Conservation (phyloP, 2,329 filamentous ascomycete genomes). For the Curvularia lunata region DNA sequence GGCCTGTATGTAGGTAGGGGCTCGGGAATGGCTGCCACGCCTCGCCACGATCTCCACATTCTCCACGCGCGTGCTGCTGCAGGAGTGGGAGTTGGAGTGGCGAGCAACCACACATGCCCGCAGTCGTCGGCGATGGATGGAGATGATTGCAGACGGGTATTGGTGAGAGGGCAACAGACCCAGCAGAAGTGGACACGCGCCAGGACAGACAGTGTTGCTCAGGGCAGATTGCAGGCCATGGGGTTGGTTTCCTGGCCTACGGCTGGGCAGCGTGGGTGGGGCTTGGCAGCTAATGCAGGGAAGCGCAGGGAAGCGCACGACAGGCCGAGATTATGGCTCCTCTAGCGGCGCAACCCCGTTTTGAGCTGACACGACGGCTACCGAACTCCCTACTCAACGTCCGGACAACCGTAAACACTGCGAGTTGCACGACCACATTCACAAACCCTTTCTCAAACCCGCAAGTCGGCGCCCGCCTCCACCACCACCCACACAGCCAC, state of each 20-base stretch:
- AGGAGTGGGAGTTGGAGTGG: background rate
- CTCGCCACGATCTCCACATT: slow-evolving; percentile 6
- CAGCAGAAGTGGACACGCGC: background rate
- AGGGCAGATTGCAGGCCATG: slow-evolving; percentile 7
- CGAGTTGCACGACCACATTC: slow-evolving; percentile 11
- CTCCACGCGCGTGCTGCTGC: background rate
- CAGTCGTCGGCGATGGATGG: background rate
- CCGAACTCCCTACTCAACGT: slow-evolving; percentile 11
- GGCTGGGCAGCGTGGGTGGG: slow-evolving; percentile 14
- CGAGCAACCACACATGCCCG: background rate
- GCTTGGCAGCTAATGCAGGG: slow-evolving; percentile 30
- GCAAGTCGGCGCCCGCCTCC: slow-evolving; percentile 1
- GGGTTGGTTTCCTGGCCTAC: slow-evolving; percentile 29
- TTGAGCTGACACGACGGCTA: slow-evolving; percentile 10
- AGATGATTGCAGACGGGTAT: background rate
- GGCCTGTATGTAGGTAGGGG: background rate
- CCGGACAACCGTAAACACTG: slow-evolving; percentile 13
- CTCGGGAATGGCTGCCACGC: slow-evolving; percentile 2
- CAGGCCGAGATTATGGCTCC: slow-evolving; percentile 24
- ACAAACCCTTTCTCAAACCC: background rate
- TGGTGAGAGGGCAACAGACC: background rate
- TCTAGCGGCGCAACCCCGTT: slow-evolving; percentile 22
- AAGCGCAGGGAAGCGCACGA: slow-evolving; percentile 8
- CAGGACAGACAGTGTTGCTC: background rate
- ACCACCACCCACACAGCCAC: slow-evolving; percentile 18